These are phyloP conservation scores for Ramaria sp. DNA, from an alignment of 768 basidiomycete genomes.

Conservation along the genomic window DNA sequence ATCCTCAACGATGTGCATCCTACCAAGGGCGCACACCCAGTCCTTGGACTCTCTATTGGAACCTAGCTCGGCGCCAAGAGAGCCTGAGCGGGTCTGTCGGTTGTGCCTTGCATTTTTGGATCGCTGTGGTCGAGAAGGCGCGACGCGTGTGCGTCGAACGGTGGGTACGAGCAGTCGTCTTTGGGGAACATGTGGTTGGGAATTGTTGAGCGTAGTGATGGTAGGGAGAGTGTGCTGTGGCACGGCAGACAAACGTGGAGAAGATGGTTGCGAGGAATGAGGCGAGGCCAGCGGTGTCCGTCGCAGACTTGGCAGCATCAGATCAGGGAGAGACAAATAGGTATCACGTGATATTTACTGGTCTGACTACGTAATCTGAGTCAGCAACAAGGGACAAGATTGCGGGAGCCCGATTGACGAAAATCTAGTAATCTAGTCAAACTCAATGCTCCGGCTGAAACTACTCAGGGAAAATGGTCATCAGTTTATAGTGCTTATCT, in stretches of 20 bases:
- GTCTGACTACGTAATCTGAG: no score
- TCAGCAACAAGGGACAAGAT: no score
- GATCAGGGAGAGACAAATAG: neutral
- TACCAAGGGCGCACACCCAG: constrained; percentile 6
- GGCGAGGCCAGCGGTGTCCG: constrained; percentile 1
- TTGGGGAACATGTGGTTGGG: neutral
- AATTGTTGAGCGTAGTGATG: neutral
- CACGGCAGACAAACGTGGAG: neutral
- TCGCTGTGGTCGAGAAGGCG: neutral
- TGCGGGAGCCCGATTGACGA: no score
- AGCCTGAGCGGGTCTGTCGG: neutral
- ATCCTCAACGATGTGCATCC: constrained; percentile 28
- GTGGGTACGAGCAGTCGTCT: constrained; percentile 1
- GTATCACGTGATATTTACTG: neutral
- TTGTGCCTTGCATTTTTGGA: neutral
- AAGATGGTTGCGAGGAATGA: constrained; percentile 5
- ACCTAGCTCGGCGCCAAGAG: neutral
- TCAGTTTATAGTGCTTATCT: no score
- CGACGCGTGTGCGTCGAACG: neutral
- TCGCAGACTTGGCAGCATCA: neutral
- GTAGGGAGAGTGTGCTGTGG: neutral
- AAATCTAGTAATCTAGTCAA: no score
- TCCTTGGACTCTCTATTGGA: neutral
- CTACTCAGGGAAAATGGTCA: no score
- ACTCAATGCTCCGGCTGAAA: no score